Evolutionary conservation across 148 eudicot species (phyloP), one percentile per base, ranked within the genome.

Genomic region (Cornus controversa): DNA sequence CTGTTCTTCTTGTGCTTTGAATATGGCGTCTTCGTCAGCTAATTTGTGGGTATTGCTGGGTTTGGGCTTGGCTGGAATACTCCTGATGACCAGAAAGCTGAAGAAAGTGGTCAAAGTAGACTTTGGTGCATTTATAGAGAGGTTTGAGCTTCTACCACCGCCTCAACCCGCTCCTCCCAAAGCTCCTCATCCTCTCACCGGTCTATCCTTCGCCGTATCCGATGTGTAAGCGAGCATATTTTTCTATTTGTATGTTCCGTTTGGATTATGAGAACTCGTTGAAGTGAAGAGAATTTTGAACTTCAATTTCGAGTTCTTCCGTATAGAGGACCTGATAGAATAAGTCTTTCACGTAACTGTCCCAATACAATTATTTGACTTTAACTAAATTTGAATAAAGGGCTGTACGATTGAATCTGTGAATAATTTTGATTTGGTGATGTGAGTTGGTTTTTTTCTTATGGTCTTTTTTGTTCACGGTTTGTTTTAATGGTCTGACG

Each of bases 131-230:
- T 96, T 96, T 70, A 67, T 93, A 67, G 72, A 85, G 62, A 87
- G 86, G 69, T 82, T 96, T 31, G 79, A 89, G 85, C 83, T 96
- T 11, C 85, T 93, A 37, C 98, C 99, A 8, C 99, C 97, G 64
- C 99, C 99, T 81, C 98, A 90, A 80, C 99, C 99, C 58, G 83
- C 94, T 42, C 99, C 98, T 82, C 99, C 99, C 28, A 96, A 93
- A 80, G 99, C 99, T 70, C 99, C 96, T 37, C 89, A 92, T 34
- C 97, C 91, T 40, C 93, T 96, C 70, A 86, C 98, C 23, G 87
- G 80, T 42, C 90, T 93, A 79, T 54, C 94, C 63, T 96, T 96
- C 66, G 91, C 96, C 50, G 96, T 96, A 58, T 93, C 99, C 62
- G 99, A 96, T 66, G 50, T 93, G 99, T 96, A 86, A 75, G 90